These are phyloP conservation scores for Neurospora tetraspora DNA, from an alignment of 495 filamentous ascomycete species.

Conservation along the genomic window DNA sequence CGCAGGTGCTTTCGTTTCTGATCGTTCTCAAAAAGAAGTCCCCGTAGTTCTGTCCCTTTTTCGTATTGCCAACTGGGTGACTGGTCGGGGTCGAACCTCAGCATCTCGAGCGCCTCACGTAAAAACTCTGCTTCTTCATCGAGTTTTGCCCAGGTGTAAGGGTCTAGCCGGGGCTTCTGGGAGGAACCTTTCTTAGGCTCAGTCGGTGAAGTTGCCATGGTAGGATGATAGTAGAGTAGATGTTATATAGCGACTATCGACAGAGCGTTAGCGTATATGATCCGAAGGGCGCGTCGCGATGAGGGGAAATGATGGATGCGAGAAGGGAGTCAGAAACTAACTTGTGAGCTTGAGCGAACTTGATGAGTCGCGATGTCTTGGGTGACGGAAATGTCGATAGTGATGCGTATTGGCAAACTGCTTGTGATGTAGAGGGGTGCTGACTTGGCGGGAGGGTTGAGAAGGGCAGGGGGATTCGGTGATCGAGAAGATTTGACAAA, in stretches of 20 bases:
- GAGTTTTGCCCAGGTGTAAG: no score
- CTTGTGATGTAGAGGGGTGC: neutral
- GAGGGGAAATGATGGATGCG: neutral
- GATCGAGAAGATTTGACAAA: neutral
- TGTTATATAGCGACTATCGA: neutral
- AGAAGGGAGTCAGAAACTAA: neutral
- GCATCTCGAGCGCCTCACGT: no score
- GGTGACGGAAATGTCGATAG: neutral
- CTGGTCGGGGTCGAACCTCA: no score
- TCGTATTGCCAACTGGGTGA: no score
- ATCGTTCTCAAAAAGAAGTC: no score
- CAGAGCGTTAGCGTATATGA: neutral
- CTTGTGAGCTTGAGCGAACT: neutral
- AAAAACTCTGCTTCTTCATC: no score
- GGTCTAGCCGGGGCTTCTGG: no score
- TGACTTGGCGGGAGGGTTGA: neutral
- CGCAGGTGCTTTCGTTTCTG: no score
- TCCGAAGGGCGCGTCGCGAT: neutral
- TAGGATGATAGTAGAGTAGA: neutral
- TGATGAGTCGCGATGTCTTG: neutral
- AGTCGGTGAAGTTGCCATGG: neutral
- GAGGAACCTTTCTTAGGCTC: no score
- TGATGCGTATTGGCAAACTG: neutral
- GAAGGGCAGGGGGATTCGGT: neutral
- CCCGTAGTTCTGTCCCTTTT: no score